phyloP scores from a whole-genome alignment of 2,329 filamentous ascomycete genomes.

The Aureobasidium sp. region DNA sequence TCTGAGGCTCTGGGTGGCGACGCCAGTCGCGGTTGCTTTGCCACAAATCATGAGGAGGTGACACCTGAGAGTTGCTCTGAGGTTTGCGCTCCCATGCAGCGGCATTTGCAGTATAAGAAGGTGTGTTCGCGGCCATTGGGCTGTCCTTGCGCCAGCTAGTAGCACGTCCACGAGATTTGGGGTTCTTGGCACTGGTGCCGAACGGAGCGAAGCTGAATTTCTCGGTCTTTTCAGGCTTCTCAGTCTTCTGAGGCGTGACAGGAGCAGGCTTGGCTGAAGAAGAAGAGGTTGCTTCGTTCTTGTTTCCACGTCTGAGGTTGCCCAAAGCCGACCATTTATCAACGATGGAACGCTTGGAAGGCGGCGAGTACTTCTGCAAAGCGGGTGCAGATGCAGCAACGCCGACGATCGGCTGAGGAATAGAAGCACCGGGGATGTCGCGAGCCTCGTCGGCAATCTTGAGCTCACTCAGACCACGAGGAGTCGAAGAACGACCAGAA shows the following conservation, averaged over 20 bases:
- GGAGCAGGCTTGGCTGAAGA: slow-evolving; percentile 28
- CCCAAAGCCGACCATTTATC: slow-evolving; percentile 91
- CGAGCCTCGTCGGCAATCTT: slow-evolving; percentile 42
- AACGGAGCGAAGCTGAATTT: slow-evolving; percentile 23
- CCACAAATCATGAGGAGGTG: slow-evolving; percentile 25
- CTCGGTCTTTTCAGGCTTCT: slow-evolving; percentile 22
- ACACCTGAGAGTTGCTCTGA: slow-evolving; percentile 15
- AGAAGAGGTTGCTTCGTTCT: slow-evolving; percentile 25
- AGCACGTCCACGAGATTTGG: slow-evolving; percentile 22
- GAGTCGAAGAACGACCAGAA: slow-evolving; percentile 37
- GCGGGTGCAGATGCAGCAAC: slow-evolving; percentile 23
- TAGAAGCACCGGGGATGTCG: slow-evolving; percentile 13
- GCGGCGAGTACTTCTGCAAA: slow-evolving; percentile 50
- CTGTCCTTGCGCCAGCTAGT: slow-evolving; percentile 24
- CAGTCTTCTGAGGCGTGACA: slow-evolving; percentile 21
- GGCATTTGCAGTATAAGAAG: slow-evolving; percentile 24
- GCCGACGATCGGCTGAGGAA: slow-evolving; percentile 23
- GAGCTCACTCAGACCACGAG: slow-evolving; percentile 46
- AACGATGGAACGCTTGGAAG: slow-evolving; percentile 53
- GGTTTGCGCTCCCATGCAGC: slow-evolving; percentile 25
- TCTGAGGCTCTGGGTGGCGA: slow-evolving; percentile 25
- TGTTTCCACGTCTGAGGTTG: slow-evolving; percentile 66
- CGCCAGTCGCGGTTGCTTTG: slow-evolving; percentile 42
- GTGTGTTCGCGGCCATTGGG: slow-evolving; percentile 19
- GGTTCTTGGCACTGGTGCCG: slow-evolving; percentile 26